Conservation (phyloP, 345 rosid species). For the Bruguiera parviflora region DNA sequence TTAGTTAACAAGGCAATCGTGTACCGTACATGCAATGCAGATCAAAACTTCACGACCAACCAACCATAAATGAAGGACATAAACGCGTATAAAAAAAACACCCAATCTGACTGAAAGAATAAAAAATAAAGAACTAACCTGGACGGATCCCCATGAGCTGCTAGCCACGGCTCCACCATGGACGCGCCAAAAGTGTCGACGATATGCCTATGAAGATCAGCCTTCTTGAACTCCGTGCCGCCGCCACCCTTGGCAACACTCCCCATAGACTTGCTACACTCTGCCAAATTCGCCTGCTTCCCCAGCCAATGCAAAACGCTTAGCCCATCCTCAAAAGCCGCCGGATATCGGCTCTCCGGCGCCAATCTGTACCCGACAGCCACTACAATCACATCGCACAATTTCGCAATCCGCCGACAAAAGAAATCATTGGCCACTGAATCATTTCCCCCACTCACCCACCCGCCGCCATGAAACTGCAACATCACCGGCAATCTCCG, state of each 20-base stretch:
- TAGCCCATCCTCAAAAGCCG: constrained; percentile 79
- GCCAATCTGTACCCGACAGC: constrained; percentile 92
- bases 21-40: not conserved
- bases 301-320: constrained; percentile 85
- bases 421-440: constrained; percentile 84
- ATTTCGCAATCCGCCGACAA: constrained; percentile 70
- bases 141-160: constrained; percentile 89
- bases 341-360: constrained; percentile 83
- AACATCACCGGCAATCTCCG: constrained; percentile 67
- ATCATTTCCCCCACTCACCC: constrained; percentile 92
- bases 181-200: constrained; percentile 84
- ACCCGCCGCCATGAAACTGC: constrained; percentile 96
- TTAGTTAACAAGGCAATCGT: not conserved
- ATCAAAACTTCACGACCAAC: constrained; percentile 3
- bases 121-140: constrained; percentile 40
- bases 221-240: constrained; percentile 62
- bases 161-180: constrained; percentile 94
- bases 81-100: not conserved
- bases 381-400: constrained; percentile 83
- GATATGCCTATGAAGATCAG: constrained; percentile 56
- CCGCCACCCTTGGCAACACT: constrained; percentile 19
- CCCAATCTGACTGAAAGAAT: not conserved
- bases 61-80: not conserved
- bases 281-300: constrained; percentile 94
- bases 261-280: constrained; percentile 75